A percentile compares a stretch with the other conserved stretches of the same genome.
Conservation (phyloP, 2,329 filamentous ascomycete species). For the Epichloe gansuensis region DNA sequence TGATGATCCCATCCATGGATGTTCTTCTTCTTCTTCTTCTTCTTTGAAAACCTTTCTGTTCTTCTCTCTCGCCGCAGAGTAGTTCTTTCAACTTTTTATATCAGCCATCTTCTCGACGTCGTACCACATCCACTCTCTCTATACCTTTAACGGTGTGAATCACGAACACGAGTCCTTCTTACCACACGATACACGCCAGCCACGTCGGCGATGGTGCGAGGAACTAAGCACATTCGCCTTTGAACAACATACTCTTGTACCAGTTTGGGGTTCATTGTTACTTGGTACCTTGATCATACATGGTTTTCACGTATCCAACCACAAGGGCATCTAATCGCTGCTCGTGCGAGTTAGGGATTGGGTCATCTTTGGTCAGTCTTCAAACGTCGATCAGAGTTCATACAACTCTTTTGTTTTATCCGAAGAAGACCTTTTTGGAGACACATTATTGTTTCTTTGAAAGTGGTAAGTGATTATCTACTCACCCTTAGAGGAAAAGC, state of each 20-base stretch:
- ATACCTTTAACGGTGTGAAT: constrained; percentile 2
- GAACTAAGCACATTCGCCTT: background rate
- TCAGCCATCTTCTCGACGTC: constrained; percentile 1
- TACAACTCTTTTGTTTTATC: background rate
- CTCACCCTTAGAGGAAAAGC: background rate
- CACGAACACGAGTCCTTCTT: constrained; percentile 5
- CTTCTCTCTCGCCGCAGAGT: background rate
- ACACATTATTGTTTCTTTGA: background rate
- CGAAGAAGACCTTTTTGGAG: background rate
- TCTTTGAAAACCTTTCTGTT: background rate
- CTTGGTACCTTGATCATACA: constrained; percentile 1
- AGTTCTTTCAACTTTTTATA: background rate
- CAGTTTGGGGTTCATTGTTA: background rate
- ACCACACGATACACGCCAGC: constrained; percentile 3
- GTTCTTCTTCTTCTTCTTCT: background rate
- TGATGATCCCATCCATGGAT: background rate
- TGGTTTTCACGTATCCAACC: background rate
- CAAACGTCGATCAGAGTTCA: background rate
- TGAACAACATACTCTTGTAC: background rate
- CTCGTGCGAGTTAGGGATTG: background rate
- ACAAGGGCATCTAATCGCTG: background rate
- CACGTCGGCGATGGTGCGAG: background rate
- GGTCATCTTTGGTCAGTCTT: background rate
- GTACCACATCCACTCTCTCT: constrained; percentile 2
- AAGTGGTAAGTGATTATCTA: background rate